These are phyloP conservation scores for Neopestalotiopsis sp. DNA, from an alignment of 2,329 filamentous ascomycete species.

Conservation along the genomic window DNA sequence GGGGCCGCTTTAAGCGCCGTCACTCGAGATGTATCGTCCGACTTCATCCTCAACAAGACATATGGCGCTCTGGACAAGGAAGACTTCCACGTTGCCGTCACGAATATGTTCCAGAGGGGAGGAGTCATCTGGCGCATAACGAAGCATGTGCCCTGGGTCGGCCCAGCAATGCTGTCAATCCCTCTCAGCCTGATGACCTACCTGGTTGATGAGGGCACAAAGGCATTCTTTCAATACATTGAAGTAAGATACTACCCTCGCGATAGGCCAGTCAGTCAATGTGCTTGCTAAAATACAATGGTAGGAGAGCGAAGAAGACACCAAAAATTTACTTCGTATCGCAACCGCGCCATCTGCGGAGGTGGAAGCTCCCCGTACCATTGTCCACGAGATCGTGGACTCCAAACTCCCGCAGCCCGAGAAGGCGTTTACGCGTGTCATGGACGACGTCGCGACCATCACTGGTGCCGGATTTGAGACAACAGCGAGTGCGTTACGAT, in stretches of 20 bases:
- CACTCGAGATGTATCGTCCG: neutral
- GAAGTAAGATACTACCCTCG: neutral
- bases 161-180: neutral
- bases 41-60: neutral
- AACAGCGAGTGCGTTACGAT: neutral
- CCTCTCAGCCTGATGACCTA: neutral
- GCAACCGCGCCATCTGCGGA: neutral
- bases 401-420: neutral
- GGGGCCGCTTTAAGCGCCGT: neutral
- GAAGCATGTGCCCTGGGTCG: neutral
- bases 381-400: neutral
- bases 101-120: neutral
- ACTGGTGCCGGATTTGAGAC: neutral
- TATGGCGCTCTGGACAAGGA: neutral
- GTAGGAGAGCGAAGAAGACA: neutral
- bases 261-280: fast-evolving
- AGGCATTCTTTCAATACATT: neutral
- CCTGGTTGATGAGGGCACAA: neutral
- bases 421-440: neutral
- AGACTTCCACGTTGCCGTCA: neutral
- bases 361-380: neutral
- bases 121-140: neutral
- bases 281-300: neutral
- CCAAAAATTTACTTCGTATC: neutral
- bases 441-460: neutral